These are phyloP conservation scores for Eurotiales sp. DNA, from an alignment of 2,329 filamentous ascomycete species.

Conservation along the genomic window DNA sequence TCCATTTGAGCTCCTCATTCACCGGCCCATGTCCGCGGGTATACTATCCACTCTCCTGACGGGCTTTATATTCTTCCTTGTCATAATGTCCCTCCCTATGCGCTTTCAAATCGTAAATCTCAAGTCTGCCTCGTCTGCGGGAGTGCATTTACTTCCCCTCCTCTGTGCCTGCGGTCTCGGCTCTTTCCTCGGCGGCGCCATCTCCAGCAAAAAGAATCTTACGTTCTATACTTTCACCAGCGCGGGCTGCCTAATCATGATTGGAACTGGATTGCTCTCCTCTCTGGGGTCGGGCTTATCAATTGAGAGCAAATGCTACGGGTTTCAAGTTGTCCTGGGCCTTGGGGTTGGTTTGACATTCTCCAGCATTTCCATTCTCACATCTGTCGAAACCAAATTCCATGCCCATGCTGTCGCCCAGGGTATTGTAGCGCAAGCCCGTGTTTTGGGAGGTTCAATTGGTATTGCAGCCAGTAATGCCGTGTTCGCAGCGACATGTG, in stretches of 20 bases:
- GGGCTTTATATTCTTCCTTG: neutral
- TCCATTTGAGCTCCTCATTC: conserved; percentile 5
- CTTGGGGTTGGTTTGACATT: conserved; percentile 1
- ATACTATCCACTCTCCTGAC: conserved; percentile 2
- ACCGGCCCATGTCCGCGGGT: conserved; percentile 3
- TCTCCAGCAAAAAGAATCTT: neutral
- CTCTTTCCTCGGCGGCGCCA: neutral
- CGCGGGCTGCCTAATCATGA: neutral
- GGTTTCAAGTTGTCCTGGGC: neutral
- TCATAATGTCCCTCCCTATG: neutral
- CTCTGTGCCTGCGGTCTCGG: neutral
- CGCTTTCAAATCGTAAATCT: conserved; percentile 8
- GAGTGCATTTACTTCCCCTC: neutral
- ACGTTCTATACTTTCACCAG: neutral
- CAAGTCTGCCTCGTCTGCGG: conserved; percentile 1
- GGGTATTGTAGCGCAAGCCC: neutral
- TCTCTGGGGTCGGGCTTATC: neutral
- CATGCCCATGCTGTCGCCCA: conserved; percentile 1
- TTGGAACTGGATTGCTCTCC: neutral
- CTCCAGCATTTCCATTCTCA: neutral
- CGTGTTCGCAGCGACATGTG: conserved; percentile 1
- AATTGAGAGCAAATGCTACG: neutral
- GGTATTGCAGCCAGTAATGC: conserved; percentile 3
- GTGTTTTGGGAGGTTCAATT: conserved; percentile 4
- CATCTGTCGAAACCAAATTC: neutral